Evolutionary conservation across 306 rosid genomes (phyloP).

Genomic region (Cucumis cinereus): DNA sequence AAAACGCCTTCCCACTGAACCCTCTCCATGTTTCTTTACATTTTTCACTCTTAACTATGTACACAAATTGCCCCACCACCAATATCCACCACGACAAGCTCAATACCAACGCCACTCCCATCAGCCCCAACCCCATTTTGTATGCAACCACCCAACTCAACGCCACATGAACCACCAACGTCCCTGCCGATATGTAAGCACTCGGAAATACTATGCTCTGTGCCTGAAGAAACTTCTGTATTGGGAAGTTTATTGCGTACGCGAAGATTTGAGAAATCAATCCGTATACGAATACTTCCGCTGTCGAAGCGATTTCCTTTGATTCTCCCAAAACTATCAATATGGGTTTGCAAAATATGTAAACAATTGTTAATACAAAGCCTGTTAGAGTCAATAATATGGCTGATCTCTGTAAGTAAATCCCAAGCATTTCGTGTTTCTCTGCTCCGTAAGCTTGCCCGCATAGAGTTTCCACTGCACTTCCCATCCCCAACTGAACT

Average conservation of each 20-base stretch:
- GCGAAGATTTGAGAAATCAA: slow-evolving; percentile 66
- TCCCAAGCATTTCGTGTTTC: slow-evolving; percentile 47
- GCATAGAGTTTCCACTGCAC: slow-evolving; percentile 72
- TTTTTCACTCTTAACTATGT: slow-evolving; percentile 12
- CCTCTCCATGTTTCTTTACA: slow-evolving; percentile 50
- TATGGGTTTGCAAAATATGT: slow-evolving; percentile 29
- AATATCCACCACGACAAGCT: slow-evolving; percentile 76
- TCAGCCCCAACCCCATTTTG: slow-evolving; percentile 32
- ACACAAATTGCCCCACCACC: slow-evolving; percentile 39
- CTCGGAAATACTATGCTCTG: slow-evolving; percentile 64
- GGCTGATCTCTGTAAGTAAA: slow-evolving; percentile 50
- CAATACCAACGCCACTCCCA: slow-evolving; percentile 45
- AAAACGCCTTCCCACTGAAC: slow-evolving; percentile 31
- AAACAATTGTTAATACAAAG: slow-evolving; percentile 26
- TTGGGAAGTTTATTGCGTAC: slow-evolving; percentile 65
- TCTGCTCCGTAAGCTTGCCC: slow-evolving; percentile 70
- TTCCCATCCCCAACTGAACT: slow-evolving; percentile 69
- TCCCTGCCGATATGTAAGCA: slow-evolving; percentile 35
- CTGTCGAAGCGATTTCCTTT: slow-evolving; percentile 22
- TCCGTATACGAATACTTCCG: slow-evolving; percentile 50
- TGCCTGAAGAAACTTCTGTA: slow-evolving; percentile 63
- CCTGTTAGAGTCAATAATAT: slow-evolving; percentile 38
- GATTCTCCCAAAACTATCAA: slow-evolving; percentile 35
- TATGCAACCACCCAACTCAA: slow-evolving; percentile 48
- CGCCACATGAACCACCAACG: slow-evolving; percentile 27